phyloP scores from a whole-genome alignment of 2,329 filamentous ascomycete genomes.

The Aspergillus hiratsukae region DNA sequence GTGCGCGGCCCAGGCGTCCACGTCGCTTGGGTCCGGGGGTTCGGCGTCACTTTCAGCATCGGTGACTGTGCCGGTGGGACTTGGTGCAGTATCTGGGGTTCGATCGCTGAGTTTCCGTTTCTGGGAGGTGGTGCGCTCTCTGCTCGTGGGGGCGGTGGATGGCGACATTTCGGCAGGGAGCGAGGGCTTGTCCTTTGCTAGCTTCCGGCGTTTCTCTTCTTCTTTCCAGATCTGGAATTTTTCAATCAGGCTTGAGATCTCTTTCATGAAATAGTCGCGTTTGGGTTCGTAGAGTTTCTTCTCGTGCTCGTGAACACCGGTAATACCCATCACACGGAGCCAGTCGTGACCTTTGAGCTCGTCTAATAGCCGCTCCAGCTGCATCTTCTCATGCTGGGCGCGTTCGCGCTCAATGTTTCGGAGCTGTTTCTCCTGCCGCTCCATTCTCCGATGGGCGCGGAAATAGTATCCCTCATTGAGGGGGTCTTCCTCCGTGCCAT shows the following conservation, averaged over 20 bases:
- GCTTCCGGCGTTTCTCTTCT: conserved; percentile 78
- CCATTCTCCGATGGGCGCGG: conserved; percentile 56
- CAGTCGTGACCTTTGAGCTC: conserved; percentile 88
- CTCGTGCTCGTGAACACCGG: conserved; percentile 74
- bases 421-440: conserved; percentile 63
- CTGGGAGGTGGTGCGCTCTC: conserved; percentile 36
- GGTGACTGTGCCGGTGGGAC: conserved; percentile 10
- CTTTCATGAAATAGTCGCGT: conserved; percentile 75
- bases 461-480: conserved; percentile 54
- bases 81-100: conserved; percentile 1
- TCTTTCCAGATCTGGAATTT: conserved; percentile 87
- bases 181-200: conserved; percentile 62
- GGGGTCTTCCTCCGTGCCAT: conserved; percentile 44
- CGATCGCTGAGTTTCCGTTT: conserved; percentile 27
- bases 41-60: conserved; percentile 43
- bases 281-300: conserved; percentile 85
- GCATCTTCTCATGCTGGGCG: conserved; percentile 62
- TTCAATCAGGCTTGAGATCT: conserved; percentile 74
- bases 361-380: conserved; percentile 66
- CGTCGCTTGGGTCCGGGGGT: conserved; percentile 62
- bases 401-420: conserved; percentile 64
- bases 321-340: conserved; percentile 87
- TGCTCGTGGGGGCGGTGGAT: conserved; percentile 31
- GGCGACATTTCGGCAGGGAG: conserved; percentile 6
- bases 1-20: conserved; percentile 66